Evolutionary conservation across 805 yeast species (phyloP).

Genomic region (Suhomyces canberraensis): DNA sequence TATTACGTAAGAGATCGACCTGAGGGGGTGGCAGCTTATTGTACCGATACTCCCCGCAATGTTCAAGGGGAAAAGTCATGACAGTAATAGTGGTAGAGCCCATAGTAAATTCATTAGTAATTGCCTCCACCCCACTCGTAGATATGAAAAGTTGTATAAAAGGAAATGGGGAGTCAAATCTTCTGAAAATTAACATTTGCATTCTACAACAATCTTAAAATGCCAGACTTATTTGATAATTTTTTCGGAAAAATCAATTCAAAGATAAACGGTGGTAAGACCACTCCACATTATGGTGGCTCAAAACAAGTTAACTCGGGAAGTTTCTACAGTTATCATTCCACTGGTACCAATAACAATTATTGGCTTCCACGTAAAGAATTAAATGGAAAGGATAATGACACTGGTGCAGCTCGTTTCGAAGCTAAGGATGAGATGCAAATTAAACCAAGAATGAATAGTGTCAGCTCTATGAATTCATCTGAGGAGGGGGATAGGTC

Average conservation of each 20-base stretch:
- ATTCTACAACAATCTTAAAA: conserved; percentile 8
- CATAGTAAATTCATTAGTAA: too few species aligned
- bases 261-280: conserved; percentile 33
- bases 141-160: too few species aligned
- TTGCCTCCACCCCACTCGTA: too few species aligned
- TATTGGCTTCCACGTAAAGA: conserved; percentile 34
- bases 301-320: conserved; percentile 37
- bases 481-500: conserved; percentile 12
- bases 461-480: conserved; percentile 12
- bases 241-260: conserved; percentile 31
- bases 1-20: too few species aligned
- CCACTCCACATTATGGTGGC: conserved; percentile 29
- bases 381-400: background rate
- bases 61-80: too few species aligned
- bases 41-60: too few species aligned
- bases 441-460: conserved; percentile 12
- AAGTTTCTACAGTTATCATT: conserved; percentile 33
- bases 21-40: too few species aligned
- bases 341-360: conserved; percentile 34
- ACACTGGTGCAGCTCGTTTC: background rate
- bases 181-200: too few species aligned
- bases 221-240: conserved; percentile 40
- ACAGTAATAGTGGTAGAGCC: too few species aligned
- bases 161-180: too few species aligned
- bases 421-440: conserved; percentile 1